Evolutionary conservation across 495 filamentous ascomycete genomes (phyloP), one percentile per base, ranked within the genome.

Genomic region (Cercophora newfieldiana): DNA sequence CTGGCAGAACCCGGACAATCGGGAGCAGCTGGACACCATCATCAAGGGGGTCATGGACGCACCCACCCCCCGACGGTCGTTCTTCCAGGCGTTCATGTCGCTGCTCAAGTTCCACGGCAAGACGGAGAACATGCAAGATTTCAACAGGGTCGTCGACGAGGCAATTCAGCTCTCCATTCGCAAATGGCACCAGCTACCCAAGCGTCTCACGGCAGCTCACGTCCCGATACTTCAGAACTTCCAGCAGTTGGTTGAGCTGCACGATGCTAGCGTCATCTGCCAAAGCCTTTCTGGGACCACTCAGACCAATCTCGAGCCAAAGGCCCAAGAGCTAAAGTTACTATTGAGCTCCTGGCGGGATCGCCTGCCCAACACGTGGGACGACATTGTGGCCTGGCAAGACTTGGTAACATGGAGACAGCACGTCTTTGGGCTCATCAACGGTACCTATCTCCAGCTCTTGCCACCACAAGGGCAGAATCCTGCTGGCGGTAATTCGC

Each of bases 311-410:
- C 82, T 99, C 49, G 96, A 99, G 68, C 86, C 88, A 49, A 98
- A 97, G 77, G 97, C 95, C 3, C 90, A 92, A 49, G 96, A 99
- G 77, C 83, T 99, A 33, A 99, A 99, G 80, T 79, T 98, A 47
- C 86, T 98, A 7, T 86, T 99, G 7, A 91, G 91, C 31, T 95
- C 94, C 10, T 99, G 96, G 96, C 87, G 96, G 60, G 96, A 99
- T 73, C 86, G 96, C 22, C 79, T 99, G 54, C 96, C 96, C 1
- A 99, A 99, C 70, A 89, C 96, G 8, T 99, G 96, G 96, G 96
- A 99, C 70, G 96, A 99, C 73, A 99, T 99, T 78, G 96, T 96
- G 70, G 91, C 94, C 24, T 99, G 96, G 96, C 94, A 98, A 73
- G 96, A 98, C 72, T 83, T 99, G 22, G 95, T 99, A 21, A 98